A percentile compares a stretch with the other conserved stretches of the same genome.
Conservation (phyloP, 805 yeast genomes). For the Isabelozyma rhagii region DNA sequence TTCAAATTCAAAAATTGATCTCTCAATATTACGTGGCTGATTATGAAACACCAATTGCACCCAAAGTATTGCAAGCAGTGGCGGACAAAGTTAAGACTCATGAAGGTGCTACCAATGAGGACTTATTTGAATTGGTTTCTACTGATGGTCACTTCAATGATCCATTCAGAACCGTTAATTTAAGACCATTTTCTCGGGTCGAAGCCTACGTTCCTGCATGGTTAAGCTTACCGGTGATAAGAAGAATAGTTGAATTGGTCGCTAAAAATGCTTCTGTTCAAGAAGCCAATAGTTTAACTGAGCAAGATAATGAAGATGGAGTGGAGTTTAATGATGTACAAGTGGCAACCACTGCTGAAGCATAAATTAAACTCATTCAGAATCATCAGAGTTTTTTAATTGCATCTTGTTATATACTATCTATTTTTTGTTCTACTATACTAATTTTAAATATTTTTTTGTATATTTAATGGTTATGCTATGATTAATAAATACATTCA, state of each 20-base stretch:
- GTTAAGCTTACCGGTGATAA: constrained; percentile 83
- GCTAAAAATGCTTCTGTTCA: constrained; percentile 78
- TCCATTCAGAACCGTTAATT: constrained; percentile 72
- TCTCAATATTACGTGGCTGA: constrained; percentile 89
- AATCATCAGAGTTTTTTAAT: neutral
- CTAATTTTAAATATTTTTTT: neutral
- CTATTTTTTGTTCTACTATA: neutral
- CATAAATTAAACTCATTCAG: neutral
- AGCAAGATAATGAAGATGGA: constrained; percentile 4
- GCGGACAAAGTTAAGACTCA: constrained; percentile 72
- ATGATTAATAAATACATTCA: neutral
- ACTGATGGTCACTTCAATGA: constrained; percentile 76
- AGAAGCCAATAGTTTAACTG: constrained; percentile 30
- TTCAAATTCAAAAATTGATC: constrained; percentile 91
- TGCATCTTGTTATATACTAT: neutral
- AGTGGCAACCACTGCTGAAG: constrained; percentile 2
- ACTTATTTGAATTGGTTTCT: constrained; percentile 67
- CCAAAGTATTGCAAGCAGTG: constrained; percentile 73
- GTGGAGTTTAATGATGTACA: constrained; percentile 1
- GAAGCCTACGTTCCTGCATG: constrained; percentile 95
- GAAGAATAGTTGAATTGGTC: constrained; percentile 84
- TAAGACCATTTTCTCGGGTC: constrained; percentile 75
- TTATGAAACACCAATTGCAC: constrained; percentile 88
- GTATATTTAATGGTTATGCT: neutral
- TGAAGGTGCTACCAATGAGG: constrained; percentile 51